phyloP scores from a whole-genome alignment of 176 grass and related monocot species.

The Secale cereale region DNA sequence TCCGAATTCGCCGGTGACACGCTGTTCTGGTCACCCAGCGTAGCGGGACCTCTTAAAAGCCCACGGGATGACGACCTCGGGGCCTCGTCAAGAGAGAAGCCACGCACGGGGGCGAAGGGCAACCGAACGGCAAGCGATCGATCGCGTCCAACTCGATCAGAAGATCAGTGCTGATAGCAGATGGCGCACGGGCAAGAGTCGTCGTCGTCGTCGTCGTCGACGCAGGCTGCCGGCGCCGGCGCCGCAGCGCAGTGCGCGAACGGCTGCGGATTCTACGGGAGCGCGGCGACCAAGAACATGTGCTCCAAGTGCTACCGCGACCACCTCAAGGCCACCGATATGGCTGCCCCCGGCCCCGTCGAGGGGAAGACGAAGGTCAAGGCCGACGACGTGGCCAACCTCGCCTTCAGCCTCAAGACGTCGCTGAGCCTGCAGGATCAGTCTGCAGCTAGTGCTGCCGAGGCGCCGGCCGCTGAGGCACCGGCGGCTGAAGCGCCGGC shows the following conservation, averaged over 20 bases:
- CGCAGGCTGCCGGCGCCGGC: background rate
- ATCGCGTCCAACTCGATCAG: background rate
- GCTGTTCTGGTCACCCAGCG: background rate
- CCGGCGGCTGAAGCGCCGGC: background rate
- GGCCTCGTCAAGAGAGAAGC: background rate
- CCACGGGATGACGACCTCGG: background rate
- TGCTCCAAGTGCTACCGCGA: slow-evolving; percentile 48
- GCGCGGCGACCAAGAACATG: slow-evolving; percentile 24
- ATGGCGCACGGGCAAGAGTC: background rate
- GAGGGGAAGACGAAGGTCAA: background rate
- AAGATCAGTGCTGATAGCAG: background rate
- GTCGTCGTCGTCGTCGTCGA: too few relatives aligned
- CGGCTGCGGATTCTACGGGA: slow-evolving; percentile 46
- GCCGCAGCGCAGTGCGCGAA: background rate
- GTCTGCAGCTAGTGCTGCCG: too few relatives aligned
- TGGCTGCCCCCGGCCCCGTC: background rate
- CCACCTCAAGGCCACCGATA: background rate
- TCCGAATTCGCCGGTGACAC: too few relatives aligned
- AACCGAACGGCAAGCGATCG: background rate
- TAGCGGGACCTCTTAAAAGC: background rate
- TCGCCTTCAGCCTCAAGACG: background rate
- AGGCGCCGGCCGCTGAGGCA: too few relatives aligned
- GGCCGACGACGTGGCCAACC: too few relatives aligned
- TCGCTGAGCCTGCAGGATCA: background rate
- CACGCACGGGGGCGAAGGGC: background rate